Base-by-base conservation (phyloP, 1,284 basidiomycete genomes). In the Pseudozyma sp. region DNA sequence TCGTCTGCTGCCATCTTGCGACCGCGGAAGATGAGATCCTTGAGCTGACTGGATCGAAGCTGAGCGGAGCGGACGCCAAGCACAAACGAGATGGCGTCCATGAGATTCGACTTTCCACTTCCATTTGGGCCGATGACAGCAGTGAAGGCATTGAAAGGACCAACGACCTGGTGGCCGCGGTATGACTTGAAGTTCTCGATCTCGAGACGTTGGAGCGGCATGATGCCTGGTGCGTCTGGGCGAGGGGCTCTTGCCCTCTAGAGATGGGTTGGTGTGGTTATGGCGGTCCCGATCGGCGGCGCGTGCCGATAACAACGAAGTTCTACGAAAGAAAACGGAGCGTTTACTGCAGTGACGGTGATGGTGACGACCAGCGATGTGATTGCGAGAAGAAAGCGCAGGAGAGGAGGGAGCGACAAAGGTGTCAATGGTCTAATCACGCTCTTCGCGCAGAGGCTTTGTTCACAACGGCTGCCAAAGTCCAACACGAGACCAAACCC, bases 71-170 rank as follows among this genome's bases (percentile, higher is more conserved):
- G 94, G 49, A 99, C 92, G 34, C 97, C 96, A 9, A 99, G 90
- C 6, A 99, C 97, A 84, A 99, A 99, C 3, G 97, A 99, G 77
- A 99, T 97, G 59, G 97, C 97, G 85, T 99, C 97, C 97, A 99
- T 99, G 70, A 99, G 89, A 85, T 99, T 99, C 37, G 94, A 96
- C 85, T 99, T 99, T 73, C 97, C 97, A 4, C 95, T 94, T 62
- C 97, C 97, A 91, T 99, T 99, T 46, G 97, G 96, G 29, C 97
- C 97, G 79, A 84, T 98, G 75, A 98, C 89, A 16, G 94, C 95
- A 0, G 94, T 96, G 85, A 99, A 99, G 78, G 92, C 90, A 83
- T 89, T 89, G 87, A 97, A 96, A 5, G 94, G 94, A 0, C 94
- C 94, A 50, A 96, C 93, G 43, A 89, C 88, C 85, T 94, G 93